phyloP scores from a whole-genome alignment of 2,329 filamentous ascomycete genomes.

The Curvularia hawaiiensis region DNA sequence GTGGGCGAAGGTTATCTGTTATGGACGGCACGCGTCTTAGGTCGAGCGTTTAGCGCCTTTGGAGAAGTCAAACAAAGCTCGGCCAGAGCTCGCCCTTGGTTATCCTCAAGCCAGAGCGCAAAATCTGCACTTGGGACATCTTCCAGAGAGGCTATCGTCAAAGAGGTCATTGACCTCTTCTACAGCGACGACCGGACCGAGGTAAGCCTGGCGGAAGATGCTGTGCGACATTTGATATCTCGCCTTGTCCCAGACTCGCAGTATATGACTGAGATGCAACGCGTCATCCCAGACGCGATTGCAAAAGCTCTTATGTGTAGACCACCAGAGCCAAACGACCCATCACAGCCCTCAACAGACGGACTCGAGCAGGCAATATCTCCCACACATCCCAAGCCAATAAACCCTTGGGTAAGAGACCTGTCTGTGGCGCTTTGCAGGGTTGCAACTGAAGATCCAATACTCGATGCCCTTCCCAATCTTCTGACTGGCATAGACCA shows the following conservation, averaged over 20 bases:
- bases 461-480: slow-evolving; percentile 71
- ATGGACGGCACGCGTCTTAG: slow-evolving; percentile 86
- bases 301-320: slow-evolving; percentile 34
- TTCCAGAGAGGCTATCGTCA: slow-evolving; percentile 44
- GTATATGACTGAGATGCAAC: slow-evolving; percentile 38
- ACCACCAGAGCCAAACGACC: slow-evolving; percentile 20
- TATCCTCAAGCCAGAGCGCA: slow-evolving; percentile 18
- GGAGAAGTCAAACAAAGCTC: slow-evolving; percentile 63
- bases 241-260: slow-evolving; percentile 27
- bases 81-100: slow-evolving; percentile 35
- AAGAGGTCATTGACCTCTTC: slow-evolving; percentile 44
- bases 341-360: slow-evolving; percentile 10
- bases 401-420: slow-evolving; percentile 63
- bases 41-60: slow-evolving; percentile 71
- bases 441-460: slow-evolving; percentile 62
- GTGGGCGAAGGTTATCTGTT: slow-evolving; percentile 73
- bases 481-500: slow-evolving; percentile 69
- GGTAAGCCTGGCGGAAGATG: slow-evolving; percentile 53
- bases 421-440: slow-evolving; percentile 63
- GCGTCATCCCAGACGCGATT: slow-evolving; percentile 38
- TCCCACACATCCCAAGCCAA: slow-evolving; percentile 22
- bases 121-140: slow-evolving; percentile 35
- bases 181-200: slow-evolving; percentile 47
- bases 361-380: slow-evolving; percentile 26
- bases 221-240: slow-evolving; percentile 40